Conservation (phyloP, 2,329 filamentous ascomycete species). For the Colletotrichum plurivorum region DNA sequence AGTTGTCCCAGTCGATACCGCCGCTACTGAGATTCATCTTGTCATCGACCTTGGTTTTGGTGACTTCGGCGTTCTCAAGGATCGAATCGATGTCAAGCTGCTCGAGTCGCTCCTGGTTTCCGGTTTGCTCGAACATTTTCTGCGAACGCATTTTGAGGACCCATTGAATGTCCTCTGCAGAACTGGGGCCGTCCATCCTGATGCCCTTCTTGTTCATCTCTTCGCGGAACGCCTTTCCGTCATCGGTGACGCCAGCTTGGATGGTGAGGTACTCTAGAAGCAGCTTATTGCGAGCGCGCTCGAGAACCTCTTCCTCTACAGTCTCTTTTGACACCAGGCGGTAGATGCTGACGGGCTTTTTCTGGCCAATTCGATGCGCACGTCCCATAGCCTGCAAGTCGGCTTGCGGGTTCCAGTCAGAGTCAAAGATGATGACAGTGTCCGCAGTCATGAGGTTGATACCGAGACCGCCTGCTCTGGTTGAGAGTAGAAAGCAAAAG, state of each 20-base stretch:
- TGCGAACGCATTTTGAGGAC: constrained; percentile 98
- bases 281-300: constrained; percentile 96
- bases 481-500: constrained; percentile 96
- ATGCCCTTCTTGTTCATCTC: constrained; percentile 84
- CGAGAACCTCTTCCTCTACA: constrained; percentile 96
- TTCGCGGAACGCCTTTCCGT: constrained; percentile 82
- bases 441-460: constrained; percentile 99
- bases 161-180: constrained; percentile 93
- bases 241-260: constrained; percentile 95
- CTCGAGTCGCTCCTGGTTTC: constrained; percentile 96
- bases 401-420: constrained; percentile 98
- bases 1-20: constrained; percentile 88
- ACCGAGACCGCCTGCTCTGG: constrained; percentile 94
- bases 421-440: constrained; percentile 97
- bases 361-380: constrained; percentile 97
- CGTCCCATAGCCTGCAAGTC: constrained; percentile 99
- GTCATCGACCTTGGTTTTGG: constrained; percentile 95
- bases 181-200: constrained; percentile 85
- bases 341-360: constrained; percentile 95
- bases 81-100: constrained; percentile 98
- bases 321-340: constrained; percentile 98
- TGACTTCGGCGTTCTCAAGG: constrained; percentile 95
- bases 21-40: constrained; percentile 93
- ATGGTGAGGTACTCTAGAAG: constrained; percentile 98
- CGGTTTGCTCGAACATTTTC: constrained; percentile 98